Percentiles rank a stretch among this genome's conserved stretches.
Evolutionary conservation across 805 yeast genomes (phyloP).

Genomic region (Candida palmyrensis): DNA sequence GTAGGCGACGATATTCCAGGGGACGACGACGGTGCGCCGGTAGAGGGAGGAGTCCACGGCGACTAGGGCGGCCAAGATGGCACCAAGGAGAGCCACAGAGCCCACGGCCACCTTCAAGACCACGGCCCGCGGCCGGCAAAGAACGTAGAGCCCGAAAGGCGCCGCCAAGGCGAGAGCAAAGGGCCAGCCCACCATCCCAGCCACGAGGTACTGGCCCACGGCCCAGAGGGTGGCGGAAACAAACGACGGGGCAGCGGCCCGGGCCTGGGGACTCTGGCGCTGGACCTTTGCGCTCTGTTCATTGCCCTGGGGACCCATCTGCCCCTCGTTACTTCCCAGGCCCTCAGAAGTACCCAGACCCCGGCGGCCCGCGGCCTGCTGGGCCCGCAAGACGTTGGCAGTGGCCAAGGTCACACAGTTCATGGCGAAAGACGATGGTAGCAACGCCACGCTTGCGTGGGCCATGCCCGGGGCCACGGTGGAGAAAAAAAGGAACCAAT

Average conservation of each 20-base stretch:
- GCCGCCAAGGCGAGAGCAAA: slow-evolving; percentile 62
- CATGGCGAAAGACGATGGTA: slow-evolving; percentile 78
- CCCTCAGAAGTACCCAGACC: no score
- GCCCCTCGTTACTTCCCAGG: background rate
- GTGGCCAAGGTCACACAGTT: slow-evolving; percentile 41
- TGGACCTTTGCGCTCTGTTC: background rate
- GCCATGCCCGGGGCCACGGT: slow-evolving; percentile 75
- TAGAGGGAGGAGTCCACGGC: slow-evolving; percentile 60
- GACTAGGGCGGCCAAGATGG: slow-evolving; percentile 20
- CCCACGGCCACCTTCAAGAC: slow-evolving; percentile 2
- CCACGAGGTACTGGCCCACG: slow-evolving; percentile 47
- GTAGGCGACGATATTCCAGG: slow-evolving; percentile 76
- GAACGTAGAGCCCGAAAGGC: slow-evolving; percentile 48
- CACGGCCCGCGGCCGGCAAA: slow-evolving; percentile 3
- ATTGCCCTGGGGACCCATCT: background rate
- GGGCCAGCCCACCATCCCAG: slow-evolving; percentile 90
- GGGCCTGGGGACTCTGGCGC: background rate
- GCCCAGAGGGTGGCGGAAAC: slow-evolving; percentile 6
- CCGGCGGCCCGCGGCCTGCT: slow-evolving; percentile 7
- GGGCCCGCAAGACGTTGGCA: slow-evolving; percentile 26
- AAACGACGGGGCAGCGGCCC: background rate
- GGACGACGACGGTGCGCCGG: slow-evolving; percentile 58
- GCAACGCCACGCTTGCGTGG: slow-evolving; percentile 79
- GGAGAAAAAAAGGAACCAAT: slow-evolving; percentile 60
- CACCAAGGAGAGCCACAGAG: slow-evolving; percentile 9